Conservation (phyloP, 257 asterid species). For the Solanum pimpinellifolium region DNA sequence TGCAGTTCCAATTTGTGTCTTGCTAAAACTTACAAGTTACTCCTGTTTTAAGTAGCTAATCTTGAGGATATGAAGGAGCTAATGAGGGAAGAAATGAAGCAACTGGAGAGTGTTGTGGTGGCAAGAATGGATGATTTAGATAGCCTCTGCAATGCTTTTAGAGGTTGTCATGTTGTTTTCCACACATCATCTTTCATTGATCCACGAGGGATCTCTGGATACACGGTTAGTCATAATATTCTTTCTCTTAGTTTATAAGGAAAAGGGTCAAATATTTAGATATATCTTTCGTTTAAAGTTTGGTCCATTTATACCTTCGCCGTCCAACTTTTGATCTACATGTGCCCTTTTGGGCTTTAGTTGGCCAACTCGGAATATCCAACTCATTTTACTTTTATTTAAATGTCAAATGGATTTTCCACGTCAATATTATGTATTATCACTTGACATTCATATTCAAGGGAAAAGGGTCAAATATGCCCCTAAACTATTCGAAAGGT, state of each 20-base stretch:
- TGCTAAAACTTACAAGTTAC: not conserved
- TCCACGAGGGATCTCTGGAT: constrained; percentile 25
- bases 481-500: too few species aligned
- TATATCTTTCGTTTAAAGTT: too few species aligned
- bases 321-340: too few species aligned
- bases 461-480: too few species aligned
- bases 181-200: constrained; percentile 28
- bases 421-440: too few species aligned
- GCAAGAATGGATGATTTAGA: constrained; percentile 15
- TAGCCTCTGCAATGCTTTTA: constrained; percentile 14
- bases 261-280: too few species aligned
- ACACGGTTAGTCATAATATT: constrained; percentile 2
- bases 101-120: constrained; percentile 18
- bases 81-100: constrained; percentile 14
- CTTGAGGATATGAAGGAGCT: constrained; percentile 20
- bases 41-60: not conserved
- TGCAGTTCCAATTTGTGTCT: not conserved
- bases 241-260: not conserved
- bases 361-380: too few species aligned
- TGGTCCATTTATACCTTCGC: too few species aligned
- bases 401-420: too few species aligned
- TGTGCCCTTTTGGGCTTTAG: too few species aligned
- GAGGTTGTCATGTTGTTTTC: constrained; percentile 22
- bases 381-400: too few species aligned
- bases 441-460: too few species aligned